Base-by-base conservation (phyloP, 2,329 filamentous ascomycete species). In the Trichoderma guizhouense region DNA sequence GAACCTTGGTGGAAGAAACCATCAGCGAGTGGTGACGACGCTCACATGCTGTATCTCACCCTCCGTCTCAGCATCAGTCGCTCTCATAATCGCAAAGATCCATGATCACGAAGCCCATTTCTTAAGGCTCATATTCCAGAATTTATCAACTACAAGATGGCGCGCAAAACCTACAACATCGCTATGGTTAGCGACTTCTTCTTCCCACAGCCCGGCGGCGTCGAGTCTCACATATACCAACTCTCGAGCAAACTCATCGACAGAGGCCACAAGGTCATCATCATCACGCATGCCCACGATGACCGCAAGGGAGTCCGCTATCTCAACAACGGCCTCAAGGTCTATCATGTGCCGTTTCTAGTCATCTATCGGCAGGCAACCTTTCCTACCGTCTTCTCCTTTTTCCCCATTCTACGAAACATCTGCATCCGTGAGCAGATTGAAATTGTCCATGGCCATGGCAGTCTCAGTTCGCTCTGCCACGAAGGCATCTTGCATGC, bases 151-250 rank as follows among this genome's bases (percentile, higher is more conserved):
- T 4, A 1, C 81, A 82, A 76, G 70, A 88, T 87, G 83, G 82
- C 85, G 76, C 86, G 84, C 76, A 85, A 85, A 74, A 88, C 87
- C 36, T 91, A 91, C 82, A 91, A 90, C 79, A 91, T 91, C 83
- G 90, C 89, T 74, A 99, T 99, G 96, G 93, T 98, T 81, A 95
- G 95, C 88, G 96, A 99, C 86, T 98, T 97, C 88, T 99, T 99
- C 90, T 99, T 97, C 80, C 96, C 96, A 15, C 95, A 98, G 79
- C 95, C 96, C 67, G 95, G 96, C 79, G 96, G 96, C 77, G 90
- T 99, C 75, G 96, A 99, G 84, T 97, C 94, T 82, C 96, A 99
- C 83, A 98, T 99, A 77, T 99, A 99, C 84, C 96, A 99, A 82
- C 87, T 99, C 53, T 96, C 95, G 36, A 93, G 92, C 71, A 99